Evolutionary conservation across 352 stramenopile genomes (phyloP), one percentile per base, ranked within the genome.

Genomic region (Stephanocyclus meneghinianus): DNA sequence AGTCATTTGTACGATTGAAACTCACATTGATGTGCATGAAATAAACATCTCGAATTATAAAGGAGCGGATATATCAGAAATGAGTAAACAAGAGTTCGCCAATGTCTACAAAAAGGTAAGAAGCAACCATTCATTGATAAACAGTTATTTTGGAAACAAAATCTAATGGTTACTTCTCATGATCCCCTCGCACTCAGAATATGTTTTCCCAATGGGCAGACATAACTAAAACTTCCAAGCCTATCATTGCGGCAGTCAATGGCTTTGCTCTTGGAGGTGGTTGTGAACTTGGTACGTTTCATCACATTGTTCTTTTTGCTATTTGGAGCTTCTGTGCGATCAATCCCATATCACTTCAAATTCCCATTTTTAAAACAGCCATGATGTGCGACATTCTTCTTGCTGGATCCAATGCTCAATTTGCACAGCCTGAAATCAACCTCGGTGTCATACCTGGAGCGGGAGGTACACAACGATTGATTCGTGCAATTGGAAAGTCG

Each of bases 331-430:
- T 53, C 29, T 2, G n/a, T 32, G 7, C 7, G 29, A 26, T 59
- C 4, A 1, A n/a, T 59, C 50, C n/a, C 10, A 15, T 11, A 15
- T 32, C n/a, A 15, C 26, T 37, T 32, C 26, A 2, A 32, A 59
- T 32, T 10, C 18, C 18, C 2, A 59, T 32, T 44, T 62, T 2
- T 44, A 21, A 26, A 26, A 5, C 11, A 62, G 97, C 97, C 35
- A 99, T 99, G 97, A 97, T 98, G 86, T 99, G 97, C 80, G 97
- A 99, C 85, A 96, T 99, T 69, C 97, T 99, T 71, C 94, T 99
- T 59, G 97, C 97, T 13, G 87, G 89, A 37, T 92, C 93, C 55
- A 96, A 94, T 71, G 97, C 97, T 63, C 97, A 98, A 87, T 99
- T 99, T 84, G 97, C 96, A 32, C 97, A 99, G 87, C 97, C 97